These are phyloP conservation scores for Solanum ossicruentum DNA, from an alignment of 257 asterid genomes.

Conservation along the genomic window DNA sequence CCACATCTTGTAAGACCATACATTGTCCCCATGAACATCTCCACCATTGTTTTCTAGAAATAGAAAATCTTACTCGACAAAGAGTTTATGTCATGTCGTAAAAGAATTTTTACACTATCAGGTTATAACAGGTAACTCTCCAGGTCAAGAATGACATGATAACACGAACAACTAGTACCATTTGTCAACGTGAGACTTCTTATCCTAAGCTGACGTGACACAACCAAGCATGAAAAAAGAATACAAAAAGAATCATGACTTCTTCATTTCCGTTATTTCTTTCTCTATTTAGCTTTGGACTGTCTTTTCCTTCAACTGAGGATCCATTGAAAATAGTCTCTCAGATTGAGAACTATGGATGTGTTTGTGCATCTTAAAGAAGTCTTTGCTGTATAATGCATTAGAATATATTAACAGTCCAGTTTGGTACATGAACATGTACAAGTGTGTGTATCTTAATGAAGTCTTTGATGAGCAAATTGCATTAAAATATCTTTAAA, in stretches of 20 bases:
- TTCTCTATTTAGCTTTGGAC: not conserved
- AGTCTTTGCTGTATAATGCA: no score
- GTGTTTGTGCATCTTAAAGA: no score
- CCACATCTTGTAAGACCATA: not conserved
- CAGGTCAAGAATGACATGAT: not conserved
- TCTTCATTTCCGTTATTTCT: not conserved
- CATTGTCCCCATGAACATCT: not conserved
- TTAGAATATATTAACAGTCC: not conserved
- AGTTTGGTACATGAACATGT: not conserved
- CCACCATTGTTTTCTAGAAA: not conserved
- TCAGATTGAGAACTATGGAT: no score
- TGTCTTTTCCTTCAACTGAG: not conserved
- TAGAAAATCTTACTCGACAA: not conserved
- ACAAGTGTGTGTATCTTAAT: not conserved
- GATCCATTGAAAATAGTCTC: not conserved
- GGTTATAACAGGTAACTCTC: not conserved
- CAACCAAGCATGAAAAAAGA: no score
- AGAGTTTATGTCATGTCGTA: not conserved
- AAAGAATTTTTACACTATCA: not conserved
- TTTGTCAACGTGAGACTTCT: no score
- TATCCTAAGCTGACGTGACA: no score
- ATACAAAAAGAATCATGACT: not conserved
- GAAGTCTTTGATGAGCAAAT: not conserved
- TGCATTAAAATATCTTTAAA: not conserved
- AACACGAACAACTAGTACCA: not conserved